Evolutionary conservation across 2,329 filamentous ascomycete species (phyloP), one percentile per base, ranked within the genome.

Genomic region (Stylonectria norvegica): DNA sequence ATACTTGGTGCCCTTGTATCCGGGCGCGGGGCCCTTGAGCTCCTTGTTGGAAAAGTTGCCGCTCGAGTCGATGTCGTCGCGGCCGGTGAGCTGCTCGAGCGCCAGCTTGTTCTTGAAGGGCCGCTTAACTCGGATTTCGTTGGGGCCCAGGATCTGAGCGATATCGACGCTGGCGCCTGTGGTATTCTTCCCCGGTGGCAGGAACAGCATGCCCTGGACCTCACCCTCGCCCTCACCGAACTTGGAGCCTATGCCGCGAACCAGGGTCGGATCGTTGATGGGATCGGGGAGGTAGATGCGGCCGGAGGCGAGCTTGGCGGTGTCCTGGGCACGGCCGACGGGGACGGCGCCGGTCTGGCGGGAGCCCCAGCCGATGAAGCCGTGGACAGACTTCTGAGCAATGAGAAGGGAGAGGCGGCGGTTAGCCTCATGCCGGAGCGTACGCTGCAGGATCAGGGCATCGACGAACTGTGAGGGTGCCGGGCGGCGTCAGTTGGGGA

Each of bases 401-500:
- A 95, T 93, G 35, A 98, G 79, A 59, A 95, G 90, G 37, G 89
- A 89, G 43, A 95, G 88, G 38, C 93, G 87, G 52, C 93, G 86
- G 52, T 85, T 83, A 39, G 89, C 85, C 69, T 96, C 90, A 60
- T 80, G 84, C 50, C 88, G 86, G 42, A 97, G 79, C 11, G 89
- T 89, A 50, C 90, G 85, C 79, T 95, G 94, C 37, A 98, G 78
- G 52, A 97, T 86, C 36, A 98, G 77, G 38, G 89, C 91, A 60
- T 98, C 93, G 60, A 97, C 90, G 55, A 98, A 98, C 84, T 95
- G 60, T 19, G 16, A 32, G n/a, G n/a, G 11, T 32, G 29, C 16
- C 29, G n/a, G 27, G 9, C 8, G 14, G 27, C n/a, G n/a, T n/a
- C n/a, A n/a, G n/a, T n/a, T n/a, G n/a, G n/a, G n/a, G n/a, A n/a